Base-by-base conservation (phyloP, 1,139 yeast genomes). In the Lizanozyma gosingica region DNA sequence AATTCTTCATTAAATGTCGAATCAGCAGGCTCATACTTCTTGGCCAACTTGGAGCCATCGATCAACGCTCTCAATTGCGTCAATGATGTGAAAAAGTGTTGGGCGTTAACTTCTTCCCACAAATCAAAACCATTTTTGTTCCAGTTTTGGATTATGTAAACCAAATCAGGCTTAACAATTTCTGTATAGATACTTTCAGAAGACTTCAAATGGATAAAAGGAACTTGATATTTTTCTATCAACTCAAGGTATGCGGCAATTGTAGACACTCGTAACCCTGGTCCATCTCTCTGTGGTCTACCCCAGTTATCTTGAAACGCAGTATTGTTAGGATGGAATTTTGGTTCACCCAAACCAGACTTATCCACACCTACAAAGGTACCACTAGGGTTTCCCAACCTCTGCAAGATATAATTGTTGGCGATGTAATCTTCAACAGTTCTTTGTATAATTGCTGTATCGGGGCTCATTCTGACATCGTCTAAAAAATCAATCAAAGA, bases 281-380 rank as follows among this genome's bases (percentile, higher is more conserved):
- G 97, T 0, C 97, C 97, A 58, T 92, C 98, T 46, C 87, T 73
- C 60, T 90, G 98, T 1, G 98, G 98, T 50, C 98, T 71, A 1
- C 97, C 97, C 98, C 97, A 90, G 35, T 65, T 56, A 2, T 66
- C 78, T 14, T 61, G 57, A 51, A 83, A 90, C 1, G 83, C 67
- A 0, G 75, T 54, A 22, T 83, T 80, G 55, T 86, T 74, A 2
- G 80, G 78, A 54, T 72, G 58, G 53, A 83, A 88, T 56, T 90
- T 90, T 3, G 97, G 97, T 55, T 90, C 97, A 1, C 97, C 97
- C 33, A 90, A 67, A 2, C 88, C 88, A 35, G 63, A 56, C 41
- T 68, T 58, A 35, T 44, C 46, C 1, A 46, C 44, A 41, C 66
- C 70, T 35, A 63, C 65, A 55, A 80, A 80, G 1, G 62, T 56